phyloP scores from a whole-genome alignment of 331 rosid genomes.

The Phaseolus coccineus region DNA sequence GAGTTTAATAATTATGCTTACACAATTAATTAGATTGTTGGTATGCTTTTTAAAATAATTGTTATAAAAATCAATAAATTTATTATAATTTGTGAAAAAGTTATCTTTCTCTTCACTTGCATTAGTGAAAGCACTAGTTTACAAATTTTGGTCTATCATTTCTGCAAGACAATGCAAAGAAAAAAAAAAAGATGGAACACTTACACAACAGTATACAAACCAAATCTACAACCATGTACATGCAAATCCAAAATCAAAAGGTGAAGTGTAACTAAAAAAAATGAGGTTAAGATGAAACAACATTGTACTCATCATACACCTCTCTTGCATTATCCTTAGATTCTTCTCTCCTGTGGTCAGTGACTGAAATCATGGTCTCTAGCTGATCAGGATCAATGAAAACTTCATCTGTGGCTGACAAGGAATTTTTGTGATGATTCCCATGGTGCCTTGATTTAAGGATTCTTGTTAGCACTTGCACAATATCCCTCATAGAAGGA shows the following conservation, averaged over 20 bases:
- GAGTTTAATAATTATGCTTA: no score
- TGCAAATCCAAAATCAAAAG: slow-evolving; percentile 32
- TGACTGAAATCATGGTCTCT: slow-evolving; percentile 44
- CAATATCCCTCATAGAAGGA: slow-evolving; percentile 78
- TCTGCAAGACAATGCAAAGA: background rate
- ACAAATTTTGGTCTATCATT: slow-evolving; percentile 12
- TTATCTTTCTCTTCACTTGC: background rate
- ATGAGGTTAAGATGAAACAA: slow-evolving; percentile 34
- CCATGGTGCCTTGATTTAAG: slow-evolving; percentile 54
- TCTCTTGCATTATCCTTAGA: slow-evolving; percentile 65
- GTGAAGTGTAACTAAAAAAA: slow-evolving; percentile 6
- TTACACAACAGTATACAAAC: slow-evolving; percentile 40
- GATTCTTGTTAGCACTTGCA: slow-evolving; percentile 65
- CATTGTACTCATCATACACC: slow-evolving; percentile 55
- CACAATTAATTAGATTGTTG: no score
- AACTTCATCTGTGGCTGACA: slow-evolving; percentile 65
- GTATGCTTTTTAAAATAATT: no score
- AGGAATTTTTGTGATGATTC: slow-evolving; percentile 53
- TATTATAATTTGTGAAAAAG: no score
- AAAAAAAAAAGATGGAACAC: background rate
- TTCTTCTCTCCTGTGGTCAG: slow-evolving; percentile 60
- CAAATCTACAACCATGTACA: slow-evolving; percentile 24
- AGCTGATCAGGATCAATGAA: slow-evolving; percentile 56
- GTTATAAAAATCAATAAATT: no score
- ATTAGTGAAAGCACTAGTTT: background rate